A percentile compares a stretch with the other conserved stretches of the same genome.
Evolutionary conservation across 2,329 filamentous ascomycete species (phyloP).

Genomic region (Aotearoamyces nothofagi): DNA sequence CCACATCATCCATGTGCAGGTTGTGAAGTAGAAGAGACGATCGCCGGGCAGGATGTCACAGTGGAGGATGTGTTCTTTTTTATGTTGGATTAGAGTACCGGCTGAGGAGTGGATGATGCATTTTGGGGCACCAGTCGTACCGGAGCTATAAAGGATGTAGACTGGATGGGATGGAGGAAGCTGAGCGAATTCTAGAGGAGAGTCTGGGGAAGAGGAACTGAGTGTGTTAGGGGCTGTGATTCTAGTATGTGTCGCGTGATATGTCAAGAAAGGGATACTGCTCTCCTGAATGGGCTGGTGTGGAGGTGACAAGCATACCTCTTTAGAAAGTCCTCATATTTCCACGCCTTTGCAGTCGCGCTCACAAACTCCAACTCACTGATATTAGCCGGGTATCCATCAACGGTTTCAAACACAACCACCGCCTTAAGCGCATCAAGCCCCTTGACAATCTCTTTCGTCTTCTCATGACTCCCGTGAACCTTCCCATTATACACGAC

Average conservation of each 20-base stretch:
- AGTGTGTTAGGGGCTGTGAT: slow-evolving; percentile 17
- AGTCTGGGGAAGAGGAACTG: slow-evolving; percentile 15
- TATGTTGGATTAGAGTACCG: slow-evolving; percentile 87
- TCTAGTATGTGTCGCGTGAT: no score
- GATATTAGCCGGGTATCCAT: slow-evolving; percentile 14
- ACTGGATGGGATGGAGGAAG: slow-evolving; percentile 75
- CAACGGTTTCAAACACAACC: slow-evolving; percentile 58
- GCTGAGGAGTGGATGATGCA: slow-evolving; percentile 87
- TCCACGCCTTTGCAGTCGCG: slow-evolving; percentile 23
- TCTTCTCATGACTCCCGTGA: slow-evolving; percentile 68
- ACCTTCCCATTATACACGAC: slow-evolving; percentile 83
- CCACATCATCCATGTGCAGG: slow-evolving; percentile 99
- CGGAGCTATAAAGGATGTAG: slow-evolving; percentile 87
- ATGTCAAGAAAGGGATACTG: no score
- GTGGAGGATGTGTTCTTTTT: slow-evolving; percentile 88
- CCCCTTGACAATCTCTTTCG: slow-evolving; percentile 55
- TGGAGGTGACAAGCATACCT: slow-evolving; percentile 13
- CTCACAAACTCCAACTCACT: slow-evolving; percentile 10
- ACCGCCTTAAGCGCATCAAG: slow-evolving; percentile 49
- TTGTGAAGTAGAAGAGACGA: slow-evolving; percentile 84
- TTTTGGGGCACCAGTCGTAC: slow-evolving; percentile 78
- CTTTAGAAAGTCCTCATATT: slow-evolving; percentile 28
- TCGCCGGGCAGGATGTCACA: slow-evolving; percentile 61
- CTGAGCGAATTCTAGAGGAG: slow-evolving; percentile 51
- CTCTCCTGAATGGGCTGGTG: no score